Conservation (phyloP, 176 grass and related monocot genomes). For the Poa pratensis region DNA sequence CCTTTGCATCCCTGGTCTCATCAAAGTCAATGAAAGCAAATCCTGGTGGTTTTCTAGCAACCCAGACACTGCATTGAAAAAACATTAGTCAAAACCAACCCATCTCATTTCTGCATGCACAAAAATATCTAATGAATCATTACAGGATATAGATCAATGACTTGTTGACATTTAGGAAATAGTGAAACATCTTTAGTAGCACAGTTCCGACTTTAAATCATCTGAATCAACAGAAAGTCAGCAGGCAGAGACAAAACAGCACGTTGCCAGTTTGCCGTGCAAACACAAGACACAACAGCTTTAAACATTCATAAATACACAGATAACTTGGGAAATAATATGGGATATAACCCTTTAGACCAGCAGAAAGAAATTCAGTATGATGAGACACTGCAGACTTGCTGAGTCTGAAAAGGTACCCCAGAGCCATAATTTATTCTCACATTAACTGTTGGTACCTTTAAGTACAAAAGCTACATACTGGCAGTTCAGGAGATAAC, state of each 20-base stretch:
- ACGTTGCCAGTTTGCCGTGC: not conserved
- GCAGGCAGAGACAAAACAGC: not conserved
- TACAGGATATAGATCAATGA: not conserved
- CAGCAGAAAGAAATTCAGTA: slow-evolving; percentile 7
- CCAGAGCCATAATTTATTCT: not conserved
- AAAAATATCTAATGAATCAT: slow-evolving; percentile 21
- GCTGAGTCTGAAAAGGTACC: not conserved
- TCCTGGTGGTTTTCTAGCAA: slow-evolving; percentile 88
- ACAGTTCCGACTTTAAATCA: not conserved
- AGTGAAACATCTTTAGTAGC: not conserved
- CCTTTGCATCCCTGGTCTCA: slow-evolving; percentile 79
- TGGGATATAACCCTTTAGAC: slow-evolving; percentile 12
- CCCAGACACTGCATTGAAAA: slow-evolving; percentile 82
- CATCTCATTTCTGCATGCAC: slow-evolving; percentile 16
- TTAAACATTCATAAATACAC: slow-evolving; percentile 19
- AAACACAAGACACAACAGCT: slow-evolving; percentile 14
- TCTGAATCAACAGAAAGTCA: slow-evolving; percentile 16
- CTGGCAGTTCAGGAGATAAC: slow-evolving; percentile 11
- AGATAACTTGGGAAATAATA: not conserved
- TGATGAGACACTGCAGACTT: not conserved
- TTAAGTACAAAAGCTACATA: slow-evolving; percentile 19
- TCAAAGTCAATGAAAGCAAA: slow-evolving; percentile 94
- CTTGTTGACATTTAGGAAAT: not conserved
- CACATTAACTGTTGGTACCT: not conserved
- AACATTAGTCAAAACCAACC: slow-evolving; percentile 21